These are phyloP conservation scores for Magnolia sinica DNA, from an alignment of 164 flowering plant genomes.

Conservation along the genomic window DNA sequence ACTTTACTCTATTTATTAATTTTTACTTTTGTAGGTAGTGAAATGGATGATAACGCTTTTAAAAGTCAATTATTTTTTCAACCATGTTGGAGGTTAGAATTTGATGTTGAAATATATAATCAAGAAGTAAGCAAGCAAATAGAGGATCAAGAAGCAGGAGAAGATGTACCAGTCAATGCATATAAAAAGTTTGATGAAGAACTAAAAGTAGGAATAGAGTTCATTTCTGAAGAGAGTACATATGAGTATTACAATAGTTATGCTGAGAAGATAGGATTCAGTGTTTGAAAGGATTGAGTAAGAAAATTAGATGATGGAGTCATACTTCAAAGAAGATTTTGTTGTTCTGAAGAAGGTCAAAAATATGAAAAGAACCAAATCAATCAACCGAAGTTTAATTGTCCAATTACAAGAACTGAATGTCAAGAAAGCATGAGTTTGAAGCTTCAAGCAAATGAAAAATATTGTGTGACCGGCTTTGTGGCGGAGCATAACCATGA, in stretches of 20 bases:
- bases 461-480: not conserved
- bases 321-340: too few relatives aligned
- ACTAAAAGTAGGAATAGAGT: not conserved
- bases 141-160: too few relatives aligned
- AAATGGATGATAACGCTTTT: too few relatives aligned
- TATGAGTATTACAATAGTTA: slow-evolving; percentile 5
- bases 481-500: too few relatives aligned
- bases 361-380: not conserved
- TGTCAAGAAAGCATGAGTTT: not conserved
- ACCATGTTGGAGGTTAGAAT: too few relatives aligned
- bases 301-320: too few relatives aligned
- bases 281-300: not conserved
- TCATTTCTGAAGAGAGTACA: not conserved
- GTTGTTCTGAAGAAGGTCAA: not conserved
- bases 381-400: not conserved
- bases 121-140: too few relatives aligned
- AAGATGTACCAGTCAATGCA: too few relatives aligned
- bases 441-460: not conserved
- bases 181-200: not conserved
- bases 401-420: not conserved
- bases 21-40: too few relatives aligned
- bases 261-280: not conserved
- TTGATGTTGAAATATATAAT: too few relatives aligned
- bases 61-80: too few relatives aligned
- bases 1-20: too few relatives aligned